Evolutionary conservation across 106 monocot genomes (phyloP).

Genomic region (Platanthera zijinensis): DNA sequence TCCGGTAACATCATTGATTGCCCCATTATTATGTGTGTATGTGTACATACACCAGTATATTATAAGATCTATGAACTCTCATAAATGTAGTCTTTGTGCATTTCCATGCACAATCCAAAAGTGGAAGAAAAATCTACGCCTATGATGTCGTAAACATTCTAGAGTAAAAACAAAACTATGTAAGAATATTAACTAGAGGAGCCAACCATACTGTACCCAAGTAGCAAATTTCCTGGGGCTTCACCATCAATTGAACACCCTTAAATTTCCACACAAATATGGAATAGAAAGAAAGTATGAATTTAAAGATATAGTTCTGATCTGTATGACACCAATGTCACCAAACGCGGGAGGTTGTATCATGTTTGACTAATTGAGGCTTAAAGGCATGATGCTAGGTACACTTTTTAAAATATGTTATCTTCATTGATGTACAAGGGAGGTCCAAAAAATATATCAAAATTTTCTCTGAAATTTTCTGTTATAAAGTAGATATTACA

Average conservation of each 20-base stretch:
- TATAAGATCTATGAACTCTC: not conserved
- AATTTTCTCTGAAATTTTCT: too few relatives aligned
- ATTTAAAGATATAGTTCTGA: not conserved
- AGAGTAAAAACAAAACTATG: not conserved
- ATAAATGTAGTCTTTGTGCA: not conserved
- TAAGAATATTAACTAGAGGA: not conserved
- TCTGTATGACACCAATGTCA: not conserved
- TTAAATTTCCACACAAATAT: not conserved
- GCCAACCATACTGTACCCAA: not conserved
- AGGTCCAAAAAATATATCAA: too few relatives aligned
- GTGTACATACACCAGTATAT: not conserved
- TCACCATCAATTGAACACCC: not conserved
- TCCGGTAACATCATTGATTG: not conserved
- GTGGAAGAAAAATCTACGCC: not conserved
- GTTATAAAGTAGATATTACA: too few relatives aligned
- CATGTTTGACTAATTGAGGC: too few relatives aligned
- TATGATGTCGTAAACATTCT: not conserved
- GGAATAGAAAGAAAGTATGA: not conserved
- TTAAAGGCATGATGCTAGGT: too few relatives aligned
- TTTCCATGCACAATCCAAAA: not conserved
- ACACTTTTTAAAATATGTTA: too few relatives aligned
- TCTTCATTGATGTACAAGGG: too few relatives aligned
- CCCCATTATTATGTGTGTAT: not conserved
- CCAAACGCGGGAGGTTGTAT: not conserved
- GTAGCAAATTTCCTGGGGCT: not conserved